Conservation (phyloP, 768 basidiomycete species). For the Hericium coralloides region DNA sequence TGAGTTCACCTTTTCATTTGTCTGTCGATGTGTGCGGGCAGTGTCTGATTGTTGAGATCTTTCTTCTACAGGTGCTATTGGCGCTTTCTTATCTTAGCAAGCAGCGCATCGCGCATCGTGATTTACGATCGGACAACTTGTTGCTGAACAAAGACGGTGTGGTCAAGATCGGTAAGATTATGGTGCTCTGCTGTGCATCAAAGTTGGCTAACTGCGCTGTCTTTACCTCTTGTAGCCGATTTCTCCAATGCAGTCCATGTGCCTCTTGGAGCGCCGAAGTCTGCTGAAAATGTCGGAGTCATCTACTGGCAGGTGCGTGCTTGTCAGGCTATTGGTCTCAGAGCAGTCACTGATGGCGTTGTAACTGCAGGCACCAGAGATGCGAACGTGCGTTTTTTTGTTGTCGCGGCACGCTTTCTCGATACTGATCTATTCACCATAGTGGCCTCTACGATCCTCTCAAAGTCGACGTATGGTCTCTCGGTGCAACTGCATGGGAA, state of each 20-base stretch:
- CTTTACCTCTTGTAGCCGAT: constrained; percentile 50
- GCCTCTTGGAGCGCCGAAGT: constrained; percentile 37
- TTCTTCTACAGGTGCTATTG: constrained; percentile 40
- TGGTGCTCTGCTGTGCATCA: background rate
- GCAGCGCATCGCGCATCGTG: constrained; percentile 69
- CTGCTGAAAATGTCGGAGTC: constrained; percentile 58
- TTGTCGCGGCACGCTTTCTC: background rate
- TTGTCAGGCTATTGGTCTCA: background rate
- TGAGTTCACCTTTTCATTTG: constrained; percentile 28
- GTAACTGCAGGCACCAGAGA: constrained; percentile 52
- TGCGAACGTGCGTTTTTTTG: constrained; percentile 45
- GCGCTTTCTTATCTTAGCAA: constrained; percentile 60
- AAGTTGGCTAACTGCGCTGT: background rate
- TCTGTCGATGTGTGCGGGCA: background rate
- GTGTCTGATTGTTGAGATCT: background rate
- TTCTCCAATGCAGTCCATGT: constrained; percentile 71
- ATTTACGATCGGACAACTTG: constrained; percentile 78
- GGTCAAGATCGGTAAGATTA: constrained; percentile 60
- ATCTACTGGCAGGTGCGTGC: constrained; percentile 66
- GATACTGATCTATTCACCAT: background rate
- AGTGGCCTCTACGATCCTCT: constrained; percentile 14
- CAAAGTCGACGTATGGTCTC: constrained; percentile 15
- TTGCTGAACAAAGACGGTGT: constrained; percentile 60
- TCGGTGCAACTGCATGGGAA: constrained; percentile 15
- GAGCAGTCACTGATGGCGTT: background rate